phyloP scores from a whole-genome alignment of 306 rosid species.

The Cajanus cajan region DNA sequence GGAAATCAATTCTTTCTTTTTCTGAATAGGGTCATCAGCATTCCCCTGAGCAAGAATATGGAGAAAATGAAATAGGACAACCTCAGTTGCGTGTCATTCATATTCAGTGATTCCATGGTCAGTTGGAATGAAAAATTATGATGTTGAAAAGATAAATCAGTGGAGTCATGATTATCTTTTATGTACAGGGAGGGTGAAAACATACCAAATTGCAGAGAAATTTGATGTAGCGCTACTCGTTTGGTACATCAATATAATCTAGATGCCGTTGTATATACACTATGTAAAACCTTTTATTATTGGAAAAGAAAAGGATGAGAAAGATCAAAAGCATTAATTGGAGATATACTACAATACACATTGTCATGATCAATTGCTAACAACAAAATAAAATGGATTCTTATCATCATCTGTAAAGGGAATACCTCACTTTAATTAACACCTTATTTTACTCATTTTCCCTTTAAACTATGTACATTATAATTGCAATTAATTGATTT shows the following conservation, averaged over 20 bases:
- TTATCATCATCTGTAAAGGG: too few relatives aligned
- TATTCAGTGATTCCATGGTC: conserved; percentile 26
- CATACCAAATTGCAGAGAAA: not conserved
- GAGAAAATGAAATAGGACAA: conserved; percentile 40
- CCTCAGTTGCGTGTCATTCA: conserved; percentile 50
- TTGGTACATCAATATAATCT: not conserved
- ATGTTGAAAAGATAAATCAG: not conserved
- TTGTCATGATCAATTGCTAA: not conserved
- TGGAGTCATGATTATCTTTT: not conserved
- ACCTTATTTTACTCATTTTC: too few relatives aligned
- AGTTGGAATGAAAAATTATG: conserved; percentile 8
- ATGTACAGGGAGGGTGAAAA: not conserved
- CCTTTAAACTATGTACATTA: too few relatives aligned
- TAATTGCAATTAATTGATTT: too few relatives aligned
- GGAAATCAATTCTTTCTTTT: not conserved
- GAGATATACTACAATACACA: not conserved
- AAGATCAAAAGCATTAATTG: not conserved
- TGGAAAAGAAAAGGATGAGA: not conserved
- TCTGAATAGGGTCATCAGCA: conserved; percentile 22
- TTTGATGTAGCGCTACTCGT: not conserved
- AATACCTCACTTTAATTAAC: too few relatives aligned
- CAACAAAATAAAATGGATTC: not conserved
- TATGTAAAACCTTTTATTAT: not conserved
- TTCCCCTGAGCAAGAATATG: conserved; percentile 26
- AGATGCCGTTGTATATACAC: not conserved